A percentile compares a stretch with the other conserved stretches of the same genome.
phyloP scores from a whole-genome alignment of 257 asterid species.

The Ocimum tenuiflorum region DNA sequence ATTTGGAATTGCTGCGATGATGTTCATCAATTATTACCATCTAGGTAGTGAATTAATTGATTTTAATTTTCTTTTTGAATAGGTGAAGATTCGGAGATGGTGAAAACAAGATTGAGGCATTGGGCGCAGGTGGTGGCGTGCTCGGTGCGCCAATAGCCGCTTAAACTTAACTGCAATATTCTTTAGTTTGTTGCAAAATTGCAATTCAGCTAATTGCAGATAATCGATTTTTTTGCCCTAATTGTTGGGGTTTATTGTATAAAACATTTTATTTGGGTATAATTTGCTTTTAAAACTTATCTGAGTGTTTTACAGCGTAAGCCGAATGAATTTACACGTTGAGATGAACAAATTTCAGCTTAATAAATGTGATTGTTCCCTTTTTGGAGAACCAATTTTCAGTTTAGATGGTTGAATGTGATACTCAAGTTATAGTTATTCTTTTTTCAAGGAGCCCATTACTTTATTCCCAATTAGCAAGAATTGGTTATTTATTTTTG shows the following conservation, averaged over 20 bases:
- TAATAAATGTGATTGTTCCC: no score
- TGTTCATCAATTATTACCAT: not conserved
- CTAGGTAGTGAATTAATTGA: not conserved
- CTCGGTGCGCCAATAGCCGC: constrained; percentile 38
- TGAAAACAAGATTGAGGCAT: constrained; percentile 55
- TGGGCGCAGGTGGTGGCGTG: constrained; percentile 88
- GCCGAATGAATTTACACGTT: not conserved
- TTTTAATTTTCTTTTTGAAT: not conserved
- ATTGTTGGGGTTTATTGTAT: constrained; percentile 18
- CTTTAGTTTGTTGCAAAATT: constrained; percentile 21
- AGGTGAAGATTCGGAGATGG: constrained; percentile 51
- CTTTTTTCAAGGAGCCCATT: no score
- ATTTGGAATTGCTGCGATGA: no score
- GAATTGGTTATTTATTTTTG: no score
- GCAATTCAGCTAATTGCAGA: not conserved
- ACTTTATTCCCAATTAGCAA: no score
- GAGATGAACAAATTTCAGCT: not conserved
- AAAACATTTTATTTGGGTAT: constrained; percentile 3
- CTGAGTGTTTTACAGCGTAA: no score
- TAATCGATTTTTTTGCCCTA: constrained; percentile 19
- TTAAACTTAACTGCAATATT: constrained; percentile 17
- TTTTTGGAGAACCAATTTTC: no score
- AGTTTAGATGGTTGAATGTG: no score
- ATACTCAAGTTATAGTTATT: no score
- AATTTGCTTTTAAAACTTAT: not conserved